A percentile compares a stretch with the other conserved stretches of the same genome.
These are phyloP conservation scores for Drechslerella dactyloides DNA, from an alignment of 2,329 filamentous ascomycete genomes.

Conservation along the genomic window DNA sequence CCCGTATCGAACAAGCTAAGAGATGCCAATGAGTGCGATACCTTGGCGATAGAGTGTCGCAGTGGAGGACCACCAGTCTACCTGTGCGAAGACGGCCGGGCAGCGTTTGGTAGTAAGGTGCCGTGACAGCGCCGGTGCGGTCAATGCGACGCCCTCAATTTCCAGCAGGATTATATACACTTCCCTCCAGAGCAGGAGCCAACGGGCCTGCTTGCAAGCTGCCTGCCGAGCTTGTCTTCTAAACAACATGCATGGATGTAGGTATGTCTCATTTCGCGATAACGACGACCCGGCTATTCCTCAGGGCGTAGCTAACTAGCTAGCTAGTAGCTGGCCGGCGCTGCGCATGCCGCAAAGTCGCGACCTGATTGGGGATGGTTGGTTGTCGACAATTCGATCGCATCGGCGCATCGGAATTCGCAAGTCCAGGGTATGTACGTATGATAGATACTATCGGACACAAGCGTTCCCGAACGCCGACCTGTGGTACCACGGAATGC, in stretches of 20 bases:
- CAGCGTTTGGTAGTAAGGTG: too few species aligned
- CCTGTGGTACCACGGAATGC: too few species aligned
- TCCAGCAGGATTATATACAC: constrained; percentile 14
- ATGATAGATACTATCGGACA: too few species aligned
- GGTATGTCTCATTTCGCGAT: constrained; percentile 13
- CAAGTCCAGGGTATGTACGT: too few species aligned
- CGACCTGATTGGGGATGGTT: too few species aligned
- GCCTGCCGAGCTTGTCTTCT: too few species aligned
- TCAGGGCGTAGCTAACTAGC: constrained; percentile 13
- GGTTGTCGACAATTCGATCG: too few species aligned
- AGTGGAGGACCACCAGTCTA: constrained; percentile 18
- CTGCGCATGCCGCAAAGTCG: too few species aligned
- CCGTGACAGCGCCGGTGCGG: background rate
- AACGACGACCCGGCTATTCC: constrained; percentile 19
- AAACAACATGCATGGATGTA: constrained; percentile 13
- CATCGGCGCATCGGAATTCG: too few species aligned
- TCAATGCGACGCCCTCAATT: background rate
- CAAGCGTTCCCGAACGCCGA: too few species aligned
- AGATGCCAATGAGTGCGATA: constrained; percentile 32
- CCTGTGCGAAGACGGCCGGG: background rate
- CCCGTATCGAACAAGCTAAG: constrained; percentile 24
- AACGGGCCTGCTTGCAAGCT: background rate
- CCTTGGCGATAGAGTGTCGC: constrained; percentile 20
- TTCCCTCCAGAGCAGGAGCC: constrained; percentile 28
- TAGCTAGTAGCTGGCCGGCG: too few species aligned